Base-by-base conservation (phyloP, 2,329 filamentous ascomycete genomes). In the Penicillium sp. region DNA sequence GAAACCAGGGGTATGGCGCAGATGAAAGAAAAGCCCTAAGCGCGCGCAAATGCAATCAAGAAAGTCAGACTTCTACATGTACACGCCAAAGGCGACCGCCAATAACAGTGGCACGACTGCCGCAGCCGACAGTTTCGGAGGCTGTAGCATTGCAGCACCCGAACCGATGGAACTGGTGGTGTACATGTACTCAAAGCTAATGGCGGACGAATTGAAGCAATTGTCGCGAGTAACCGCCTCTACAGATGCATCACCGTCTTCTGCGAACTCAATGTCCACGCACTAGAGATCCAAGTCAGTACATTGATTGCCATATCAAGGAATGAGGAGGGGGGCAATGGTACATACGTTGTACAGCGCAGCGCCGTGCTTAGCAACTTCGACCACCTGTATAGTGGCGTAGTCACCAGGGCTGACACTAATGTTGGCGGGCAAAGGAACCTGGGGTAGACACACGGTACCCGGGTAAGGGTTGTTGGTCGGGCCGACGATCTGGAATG, bases 211-310 rank as follows among this genome's bases (percentile, higher is more conserved):
- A 78, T 97, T 97, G 80, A 88, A 91, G 80, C 93, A 97, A 76
- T 96, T 97, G 13, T 84, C 81, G 55, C 81, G 78, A 69, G 89
- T 96, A 61, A 97, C 89, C 62, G 87, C 79, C 52, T 78, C 78
- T 46, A 96, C 85, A 69, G 62, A 57, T 0, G 56, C n/a, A 35
- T 96, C 88, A 65, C 84, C 77, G 23, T 89, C 89, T 1, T 91
- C 89, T 44, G 87, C 90, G 65, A 97, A 95, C 43, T 88, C 93
- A 66, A 97, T 95, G 69, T 97, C 93, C 63, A 95, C 92, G 70
- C 94, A 97, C 91, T 96, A 55, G 13, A 46, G 32, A 26, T 18
- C 18, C 3, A 3, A n/a, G 43, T 40, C 41, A 51, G 55, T 27
- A 42, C 55, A 32, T 38, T 13, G 27, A 16, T 26, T 3, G 9